Evolutionary conservation across 805 yeast genomes (phyloP).

Genomic region (Metahyphopichia silvanorum): DNA sequence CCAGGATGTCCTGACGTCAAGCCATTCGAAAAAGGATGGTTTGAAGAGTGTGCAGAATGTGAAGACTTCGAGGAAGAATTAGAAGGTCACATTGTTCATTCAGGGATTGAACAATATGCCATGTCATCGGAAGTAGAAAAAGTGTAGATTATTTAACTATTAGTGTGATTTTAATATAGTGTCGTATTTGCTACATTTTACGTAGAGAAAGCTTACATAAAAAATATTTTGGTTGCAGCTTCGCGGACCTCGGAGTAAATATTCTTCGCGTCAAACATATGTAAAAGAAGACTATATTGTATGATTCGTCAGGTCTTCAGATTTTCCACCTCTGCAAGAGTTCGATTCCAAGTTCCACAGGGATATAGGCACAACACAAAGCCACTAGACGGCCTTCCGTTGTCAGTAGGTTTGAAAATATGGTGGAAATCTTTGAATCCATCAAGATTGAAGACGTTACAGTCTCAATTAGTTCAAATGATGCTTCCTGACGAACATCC

Average conservation of each 20-base stretch:
- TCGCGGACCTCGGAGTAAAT: too few species aligned
- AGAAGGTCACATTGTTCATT: constrained; percentile 23
- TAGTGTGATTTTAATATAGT: too few species aligned
- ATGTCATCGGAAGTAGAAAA: too few species aligned
- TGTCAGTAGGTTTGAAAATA: constrained; percentile 9
- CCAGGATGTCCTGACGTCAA: constrained; percentile 30
- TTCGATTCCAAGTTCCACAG: constrained; percentile 13
- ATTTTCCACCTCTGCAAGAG: too few species aligned
- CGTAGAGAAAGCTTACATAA: too few species aligned
- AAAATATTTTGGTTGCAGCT: too few species aligned
- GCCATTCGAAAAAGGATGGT: constrained; percentile 56
- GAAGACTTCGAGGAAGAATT: constrained; percentile 55
- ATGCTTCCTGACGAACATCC: constrained; percentile 23
- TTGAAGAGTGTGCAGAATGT: constrained; percentile 59
- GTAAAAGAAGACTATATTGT: too few species aligned
- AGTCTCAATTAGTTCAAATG: constrained; percentile 30
- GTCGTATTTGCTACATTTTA: too few species aligned
- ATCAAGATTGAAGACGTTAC: constrained; percentile 26
- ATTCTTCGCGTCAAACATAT: too few species aligned
- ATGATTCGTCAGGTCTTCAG: too few species aligned
- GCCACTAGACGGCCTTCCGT: constrained; percentile 11
- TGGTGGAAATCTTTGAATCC: constrained; percentile 22
- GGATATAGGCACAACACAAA: constrained; percentile 11
- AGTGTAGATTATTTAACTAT: too few species aligned
- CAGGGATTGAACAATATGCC: constrained; percentile 10